A percentile compares a stretch with the other conserved stretches of the same genome.
Evolutionary conservation across 2,329 filamentous ascomycete genomes (phyloP).

Genomic region (Fusarium sp.): DNA sequence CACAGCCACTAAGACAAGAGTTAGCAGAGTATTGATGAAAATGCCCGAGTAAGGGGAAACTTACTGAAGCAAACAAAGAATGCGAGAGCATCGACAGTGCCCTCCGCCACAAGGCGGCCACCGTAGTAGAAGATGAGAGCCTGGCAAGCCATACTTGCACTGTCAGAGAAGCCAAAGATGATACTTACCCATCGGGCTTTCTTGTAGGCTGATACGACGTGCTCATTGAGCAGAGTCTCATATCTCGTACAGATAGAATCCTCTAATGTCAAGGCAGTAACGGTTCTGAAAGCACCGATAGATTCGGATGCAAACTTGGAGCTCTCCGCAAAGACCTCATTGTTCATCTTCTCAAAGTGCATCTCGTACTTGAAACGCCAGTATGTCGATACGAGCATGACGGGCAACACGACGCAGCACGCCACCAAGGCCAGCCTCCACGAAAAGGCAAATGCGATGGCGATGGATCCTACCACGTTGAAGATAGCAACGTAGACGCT

Average conservation of each 20-base stretch:
- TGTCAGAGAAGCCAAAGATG: constrained; percentile 77
- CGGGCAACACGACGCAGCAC: constrained; percentile 69
- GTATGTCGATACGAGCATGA: constrained; percentile 61
- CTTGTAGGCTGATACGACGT: constrained; percentile 69
- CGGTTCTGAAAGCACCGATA: constrained; percentile 79
- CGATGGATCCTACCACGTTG: constrained; percentile 72
- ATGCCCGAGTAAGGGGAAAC: background rate
- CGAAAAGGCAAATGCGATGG: constrained; percentile 77
- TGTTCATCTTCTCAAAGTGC: constrained; percentile 77
- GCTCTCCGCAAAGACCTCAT: constrained; percentile 75
- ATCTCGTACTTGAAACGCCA: constrained; percentile 69
- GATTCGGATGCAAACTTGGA: constrained; percentile 81
- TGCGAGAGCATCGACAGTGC: constrained; percentile 59
- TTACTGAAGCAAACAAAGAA: constrained; percentile 69
- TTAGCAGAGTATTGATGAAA: constrained; percentile 1
- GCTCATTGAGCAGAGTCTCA: constrained; percentile 65
- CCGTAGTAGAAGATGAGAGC: constrained; percentile 77
- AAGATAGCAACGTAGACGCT: constrained; percentile 73
- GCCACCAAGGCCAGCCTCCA: constrained; percentile 82
- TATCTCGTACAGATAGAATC: constrained; percentile 73
- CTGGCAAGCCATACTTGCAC: constrained; percentile 71
- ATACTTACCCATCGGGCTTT: constrained; percentile 73
- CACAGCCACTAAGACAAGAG: constrained; percentile 59
- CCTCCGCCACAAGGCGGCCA: constrained; percentile 65
- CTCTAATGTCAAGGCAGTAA: constrained; percentile 77